Base-by-base conservation (phyloP, 2,329 filamentous ascomycete species). In the Coleophoma crateriformis region DNA sequence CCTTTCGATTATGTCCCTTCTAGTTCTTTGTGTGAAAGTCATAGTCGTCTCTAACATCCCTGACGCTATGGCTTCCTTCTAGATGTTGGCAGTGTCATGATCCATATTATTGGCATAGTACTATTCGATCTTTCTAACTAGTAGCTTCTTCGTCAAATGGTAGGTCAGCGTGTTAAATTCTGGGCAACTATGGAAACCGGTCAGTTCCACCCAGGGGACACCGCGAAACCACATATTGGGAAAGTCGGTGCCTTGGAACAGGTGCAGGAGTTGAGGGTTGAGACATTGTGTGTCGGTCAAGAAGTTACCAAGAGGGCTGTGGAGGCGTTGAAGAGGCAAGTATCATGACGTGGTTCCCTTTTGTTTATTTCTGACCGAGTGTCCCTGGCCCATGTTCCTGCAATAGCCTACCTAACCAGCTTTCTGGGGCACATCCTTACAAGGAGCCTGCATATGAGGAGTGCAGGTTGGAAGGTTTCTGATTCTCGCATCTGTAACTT, bases 151-250 rank as follows among this genome's bases (percentile, higher is more conserved):
- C 19, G 19, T 19, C 19, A 19, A 19, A 19, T 19, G 19, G 19
- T n/a, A n/a, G n/a, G n/a, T n/a, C n/a, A n/a, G n/a, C n/a, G n/a
- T n/a, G n/a, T n/a, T n/a, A n/a, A n/a, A n/a, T n/a, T n/a, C n/a
- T 83, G 71, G 69, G 68, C 69, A 3, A 65, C 68, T 0, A 54
- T 66, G 4, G 85, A 85, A 4, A 79, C 70, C 0, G 83, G 82
- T 0, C 84, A 88, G 60, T 89, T 88, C 64, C 76, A 79, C 0
- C 84, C 84, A 0, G 81, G 79, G 0, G 72, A 73, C 48, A 64
- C 70, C 0, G 82, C 85, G 1, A 83, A 82, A 44, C 85, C 85
- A 3, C 68, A 81, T 58, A 81, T 87, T 53, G 85, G 85, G 0
- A 67, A 67, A 10, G 68, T 73, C 1, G 82, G 82, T 0, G 64